Conservation (phyloP, 2,329 filamentous ascomycete species). For the Endothia cerciana region DNA sequence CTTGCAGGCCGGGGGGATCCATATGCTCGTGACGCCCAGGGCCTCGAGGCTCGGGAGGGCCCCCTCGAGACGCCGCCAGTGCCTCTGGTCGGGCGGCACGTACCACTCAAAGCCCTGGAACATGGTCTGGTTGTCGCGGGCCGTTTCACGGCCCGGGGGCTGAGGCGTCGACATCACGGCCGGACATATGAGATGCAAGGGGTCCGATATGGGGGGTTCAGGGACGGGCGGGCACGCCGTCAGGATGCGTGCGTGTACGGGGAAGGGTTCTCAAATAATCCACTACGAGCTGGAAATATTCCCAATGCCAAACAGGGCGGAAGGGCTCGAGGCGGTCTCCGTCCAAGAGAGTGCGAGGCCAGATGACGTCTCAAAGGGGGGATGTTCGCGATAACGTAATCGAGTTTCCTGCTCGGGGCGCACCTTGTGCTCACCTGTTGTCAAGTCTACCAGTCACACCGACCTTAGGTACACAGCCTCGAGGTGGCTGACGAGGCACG, state of each 20-base stretch:
- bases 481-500: no score
- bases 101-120: slow-evolving; percentile 78
- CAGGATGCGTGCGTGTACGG: no score
- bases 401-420: background rate
- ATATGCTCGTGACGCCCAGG: slow-evolving; percentile 65
- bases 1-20: slow-evolving; percentile 75
- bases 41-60: slow-evolving; percentile 58
- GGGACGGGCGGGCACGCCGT: no score
- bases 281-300: no score
- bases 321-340: no score
- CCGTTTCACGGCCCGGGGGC: background rate
- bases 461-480: no score
- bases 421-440: no score
- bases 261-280: no score
- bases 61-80: slow-evolving; percentile 62
- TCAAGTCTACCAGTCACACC: no score
- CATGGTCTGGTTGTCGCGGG: slow-evolving; percentile 51
- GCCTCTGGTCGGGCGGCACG: slow-evolving; percentile 60
- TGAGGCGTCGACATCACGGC: background rate
- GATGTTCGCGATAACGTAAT: slow-evolving; percentile 9
- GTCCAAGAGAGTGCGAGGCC: background rate
- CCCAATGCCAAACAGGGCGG: no score
- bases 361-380: background rate
- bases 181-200: background rate
- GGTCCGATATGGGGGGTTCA: background rate